Percentiles rank a stretch among this genome's conserved stretches.
These are phyloP conservation scores for Glycine tomentella DNA, from an alignment of 306 rosid species.

Conservation along the genomic window DNA sequence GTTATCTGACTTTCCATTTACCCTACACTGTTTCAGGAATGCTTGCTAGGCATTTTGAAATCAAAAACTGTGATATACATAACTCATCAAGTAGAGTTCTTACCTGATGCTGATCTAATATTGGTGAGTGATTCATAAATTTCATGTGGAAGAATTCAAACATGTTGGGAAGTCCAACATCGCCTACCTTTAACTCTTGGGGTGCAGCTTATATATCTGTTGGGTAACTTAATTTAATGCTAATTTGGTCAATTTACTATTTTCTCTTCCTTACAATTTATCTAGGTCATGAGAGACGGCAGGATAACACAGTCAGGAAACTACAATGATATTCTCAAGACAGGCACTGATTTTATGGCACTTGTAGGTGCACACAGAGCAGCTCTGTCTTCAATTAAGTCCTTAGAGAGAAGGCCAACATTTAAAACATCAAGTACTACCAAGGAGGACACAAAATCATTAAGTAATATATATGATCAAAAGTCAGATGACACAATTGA, in stretches of 20 bases:
- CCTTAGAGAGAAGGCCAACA: constrained; percentile 41
- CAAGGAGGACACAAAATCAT: constrained; percentile 43
- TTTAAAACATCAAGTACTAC: constrained; percentile 38
- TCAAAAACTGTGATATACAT: constrained; percentile 83
- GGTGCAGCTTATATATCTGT: neutral
- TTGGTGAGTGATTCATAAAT: constrained; percentile 57
- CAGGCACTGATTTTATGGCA: constrained; percentile 78
- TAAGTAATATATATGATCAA: constrained; percentile 43
- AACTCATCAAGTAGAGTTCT: constrained; percentile 92
- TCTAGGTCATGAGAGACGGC: constrained; percentile 85
- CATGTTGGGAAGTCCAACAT: too few species aligned
- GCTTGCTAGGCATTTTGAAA: constrained; percentile 74
- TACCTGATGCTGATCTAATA: constrained; percentile 85
- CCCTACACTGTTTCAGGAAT: constrained; percentile 64
- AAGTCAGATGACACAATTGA: constrained; percentile 46
- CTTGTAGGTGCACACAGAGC: constrained; percentile 83
- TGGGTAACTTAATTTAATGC: too few species aligned
- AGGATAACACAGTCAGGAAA: constrained; percentile 80
- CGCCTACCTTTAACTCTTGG: too few species aligned
- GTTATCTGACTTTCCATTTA: constrained; percentile 16
- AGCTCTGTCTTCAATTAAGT: constrained; percentile 69
- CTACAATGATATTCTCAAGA: constrained; percentile 64
- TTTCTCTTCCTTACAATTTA: constrained; percentile 39
- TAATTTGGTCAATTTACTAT: neutral
- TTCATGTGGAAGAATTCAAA: constrained; percentile 10